A percentile compares a stretch with the other conserved stretches of the same genome.
Evolutionary conservation across 208 protist species (phyloP).

Genomic region (Trypanosoma congolense): DNA sequence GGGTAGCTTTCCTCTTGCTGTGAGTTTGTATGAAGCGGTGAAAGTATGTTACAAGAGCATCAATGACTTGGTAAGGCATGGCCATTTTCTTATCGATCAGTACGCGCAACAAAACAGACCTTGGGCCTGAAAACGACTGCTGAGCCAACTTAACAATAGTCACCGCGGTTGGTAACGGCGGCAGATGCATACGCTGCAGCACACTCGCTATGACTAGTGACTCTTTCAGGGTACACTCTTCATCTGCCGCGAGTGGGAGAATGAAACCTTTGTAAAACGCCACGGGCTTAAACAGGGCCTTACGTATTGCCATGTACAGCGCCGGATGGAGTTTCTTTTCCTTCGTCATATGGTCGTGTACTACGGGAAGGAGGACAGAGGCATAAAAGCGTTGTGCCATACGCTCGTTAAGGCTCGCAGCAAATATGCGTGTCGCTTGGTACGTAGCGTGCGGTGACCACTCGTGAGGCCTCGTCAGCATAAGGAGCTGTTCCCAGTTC

Average conservation of each 20-base stretch:
- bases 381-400: constrained; percentile 97
- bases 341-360: constrained; percentile 73
- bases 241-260: constrained; percentile 93
- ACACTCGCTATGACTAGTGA: constrained; percentile 93
- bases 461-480: constrained; percentile 93
- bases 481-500: constrained; percentile 97
- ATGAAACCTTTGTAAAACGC: constrained; percentile 99
- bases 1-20: constrained; percentile 79
- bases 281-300: constrained; percentile 97
- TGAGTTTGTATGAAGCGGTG: constrained; percentile 83
- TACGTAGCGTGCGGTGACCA: constrained; percentile 95
- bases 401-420: constrained; percentile 94
- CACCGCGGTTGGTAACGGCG: constrained; percentile 85
- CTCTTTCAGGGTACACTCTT: constrained; percentile 94
- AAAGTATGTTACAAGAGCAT: constrained; percentile 95
- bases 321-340: constrained; percentile 97
- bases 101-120: constrained; percentile 92
- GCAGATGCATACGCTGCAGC: constrained; percentile 90
- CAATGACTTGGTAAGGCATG: constrained; percentile 94
- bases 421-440: constrained; percentile 95
- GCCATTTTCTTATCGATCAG: constrained; percentile 98
- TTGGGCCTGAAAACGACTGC: constrained; percentile 89
- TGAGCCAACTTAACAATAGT: constrained; percentile 93
- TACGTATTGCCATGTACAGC: constrained; percentile 97
- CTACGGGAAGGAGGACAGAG: constrained; percentile 96